phyloP scores from a whole-genome alignment of 345 rosid species.

The Euphorbia peplus region DNA sequence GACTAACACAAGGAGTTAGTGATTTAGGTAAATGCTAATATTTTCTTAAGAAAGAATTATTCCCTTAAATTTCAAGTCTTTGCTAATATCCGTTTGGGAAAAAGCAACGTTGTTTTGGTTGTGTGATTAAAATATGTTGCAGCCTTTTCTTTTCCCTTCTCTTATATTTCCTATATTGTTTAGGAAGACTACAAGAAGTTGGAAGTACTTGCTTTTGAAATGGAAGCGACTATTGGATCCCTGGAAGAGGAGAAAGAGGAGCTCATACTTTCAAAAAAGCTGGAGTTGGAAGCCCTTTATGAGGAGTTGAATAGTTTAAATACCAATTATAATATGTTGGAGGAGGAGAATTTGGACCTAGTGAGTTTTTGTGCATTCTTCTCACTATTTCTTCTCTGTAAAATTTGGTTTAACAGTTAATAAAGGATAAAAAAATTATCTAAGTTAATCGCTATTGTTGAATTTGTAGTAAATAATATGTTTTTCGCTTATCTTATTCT shows the following conservation, averaged over 20 bases:
- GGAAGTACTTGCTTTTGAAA: constrained; percentile 87
- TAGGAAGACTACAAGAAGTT: constrained; percentile 74
- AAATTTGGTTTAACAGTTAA: not conserved
- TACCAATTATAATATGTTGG: constrained; percentile 49
- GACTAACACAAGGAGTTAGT: not conserved
- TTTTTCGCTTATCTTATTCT: constrained; percentile 5
- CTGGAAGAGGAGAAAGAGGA: constrained; percentile 70
- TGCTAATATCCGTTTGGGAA: constrained; percentile 9
- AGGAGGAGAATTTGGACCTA: constrained; percentile 47
- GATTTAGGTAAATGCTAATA: not conserved
- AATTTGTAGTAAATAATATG: not conserved
- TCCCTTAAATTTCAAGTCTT: not conserved
- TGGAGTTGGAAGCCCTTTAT: constrained; percentile 49
- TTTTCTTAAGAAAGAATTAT: not conserved
- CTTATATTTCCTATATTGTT: constrained; percentile 21
- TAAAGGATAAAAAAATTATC: constrained; percentile 1
- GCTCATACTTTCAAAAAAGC: constrained; percentile 44
- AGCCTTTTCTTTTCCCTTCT: constrained; percentile 5
- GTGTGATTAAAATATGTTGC: constrained; percentile 9
- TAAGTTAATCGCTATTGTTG: constrained; percentile 8
- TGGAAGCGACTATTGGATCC: constrained; percentile 86
- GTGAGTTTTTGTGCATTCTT: constrained; percentile 36
- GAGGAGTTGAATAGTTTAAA: constrained; percentile 43
- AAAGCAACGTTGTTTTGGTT: constrained; percentile 12
- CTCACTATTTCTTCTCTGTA: not conserved